Evolutionary conservation across 2,329 filamentous ascomycete genomes (phyloP).

Genomic region (Aspergillus sp.): DNA sequence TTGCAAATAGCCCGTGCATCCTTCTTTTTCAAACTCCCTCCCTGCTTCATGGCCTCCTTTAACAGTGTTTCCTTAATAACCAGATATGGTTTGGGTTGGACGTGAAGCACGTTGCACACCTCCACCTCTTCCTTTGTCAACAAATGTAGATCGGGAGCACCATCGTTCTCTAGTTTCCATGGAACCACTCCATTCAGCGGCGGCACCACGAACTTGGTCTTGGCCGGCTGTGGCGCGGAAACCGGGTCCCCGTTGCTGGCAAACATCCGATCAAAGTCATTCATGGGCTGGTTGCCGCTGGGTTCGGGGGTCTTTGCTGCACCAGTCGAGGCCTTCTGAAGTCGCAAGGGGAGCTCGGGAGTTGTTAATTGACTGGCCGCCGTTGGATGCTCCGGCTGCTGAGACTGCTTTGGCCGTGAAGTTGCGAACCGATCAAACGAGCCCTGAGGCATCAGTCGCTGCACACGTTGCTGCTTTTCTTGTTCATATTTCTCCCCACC

Average conservation of each 20-base stretch:
- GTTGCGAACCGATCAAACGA: constrained; percentile 81
- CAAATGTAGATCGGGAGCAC: constrained; percentile 73
- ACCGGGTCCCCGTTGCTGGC: constrained; percentile 46
- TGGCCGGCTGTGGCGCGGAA: constrained; percentile 30
- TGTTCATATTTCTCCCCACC: constrained; percentile 88
- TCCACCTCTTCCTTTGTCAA: constrained; percentile 79
- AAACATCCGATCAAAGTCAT: constrained; percentile 52
- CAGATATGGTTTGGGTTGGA: constrained; percentile 91
- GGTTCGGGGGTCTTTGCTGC: neutral
- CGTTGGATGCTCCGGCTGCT: constrained; percentile 66
- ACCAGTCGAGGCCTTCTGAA: constrained; percentile 36
- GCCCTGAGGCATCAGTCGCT: constrained; percentile 63
- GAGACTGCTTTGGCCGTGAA: constrained; percentile 64
- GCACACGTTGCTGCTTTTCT: constrained; percentile 74
- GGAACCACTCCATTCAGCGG: constrained; percentile 42
- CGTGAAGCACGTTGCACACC: constrained; percentile 74
- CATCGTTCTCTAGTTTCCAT: constrained; percentile 68
- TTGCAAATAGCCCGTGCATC: constrained; percentile 79
- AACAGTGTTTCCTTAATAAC: constrained; percentile 92
- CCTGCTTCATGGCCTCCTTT: constrained; percentile 82
- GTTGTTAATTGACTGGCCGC: constrained; percentile 73
- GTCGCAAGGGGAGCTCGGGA: constrained; percentile 67
- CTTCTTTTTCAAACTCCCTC: constrained; percentile 89
- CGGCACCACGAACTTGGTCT: constrained; percentile 50
- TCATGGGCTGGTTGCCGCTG: constrained; percentile 26